Evolutionary conservation across 2,329 filamentous ascomycete species (phyloP), one percentile per base, ranked within the genome.

Genomic region (Lizonia empirigonia): DNA sequence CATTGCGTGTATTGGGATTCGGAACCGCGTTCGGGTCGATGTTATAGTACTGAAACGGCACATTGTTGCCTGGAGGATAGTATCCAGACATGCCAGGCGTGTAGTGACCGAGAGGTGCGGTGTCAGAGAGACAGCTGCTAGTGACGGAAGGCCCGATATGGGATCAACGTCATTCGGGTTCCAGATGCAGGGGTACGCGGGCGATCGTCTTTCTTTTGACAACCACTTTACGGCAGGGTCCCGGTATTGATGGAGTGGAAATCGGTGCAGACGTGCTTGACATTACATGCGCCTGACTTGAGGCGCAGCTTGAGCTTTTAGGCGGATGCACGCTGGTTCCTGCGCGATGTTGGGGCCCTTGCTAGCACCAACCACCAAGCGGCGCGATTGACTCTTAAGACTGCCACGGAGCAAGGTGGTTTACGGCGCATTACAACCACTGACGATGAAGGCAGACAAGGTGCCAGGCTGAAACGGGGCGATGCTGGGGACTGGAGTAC

Each of bases 161-260:
- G 59, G 61, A 69, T 66, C 67, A 71, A 72, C 70, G 70, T 73
- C 70, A 73, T 73, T 59, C 68, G 68, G 60, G 58, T 48, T 60
- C 51, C 50, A 55, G 62, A 52, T 59, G 61, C 69, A 71, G 67
- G 67, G 68, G 54, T 71, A 56, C 47, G 46, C 59, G 55, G 67
- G 60, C 63, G 69, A 70, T 71, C 68, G 66, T 60, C 64, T 52
- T 57, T 60, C 58, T 60, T 54, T 57, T 62, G 60, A 64, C 57
- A 63, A 65, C 60, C 55, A 61, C 58, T 61, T 56, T 53, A 59
- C 60, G 60, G 56, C 58, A 64, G 56, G 61, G 59, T 56, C 53
- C 57, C 62, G 64, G 62, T 62, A 55, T 67, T 65, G 58, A 60
- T 55, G 51, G 34, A 47, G 49, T 53, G 48, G 46, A 55, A 49